Base-by-base conservation (phyloP, 1,139 yeast genomes). In the Yamadazyma taylorii region DNA sequence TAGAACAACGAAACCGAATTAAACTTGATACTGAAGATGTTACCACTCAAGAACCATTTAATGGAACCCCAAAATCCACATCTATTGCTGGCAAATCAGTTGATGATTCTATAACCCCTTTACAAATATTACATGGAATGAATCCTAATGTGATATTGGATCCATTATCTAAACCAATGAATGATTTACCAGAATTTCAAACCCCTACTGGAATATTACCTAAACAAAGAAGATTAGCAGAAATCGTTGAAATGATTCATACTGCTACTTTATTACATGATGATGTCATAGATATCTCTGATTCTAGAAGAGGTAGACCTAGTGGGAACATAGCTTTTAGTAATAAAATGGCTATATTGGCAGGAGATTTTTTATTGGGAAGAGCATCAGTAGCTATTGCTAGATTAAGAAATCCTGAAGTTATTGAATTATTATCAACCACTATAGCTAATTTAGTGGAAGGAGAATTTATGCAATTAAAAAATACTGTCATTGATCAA, bases 391-490 rank as follows among this genome's bases (percentile, higher is more conserved):
- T 92, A 15, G 92, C 97, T 2, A 83, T 92, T 50, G 95, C 97
- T 8, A 72, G 98, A 45, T 68, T 94, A 36, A 73, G 97, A 57
- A 90, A 92, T 58, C 94, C 96, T n/a, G 97, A 92, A 66, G 98
- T 92, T 35, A 90, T 89, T 46, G 98, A 92, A 63, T 73, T 94
- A 43, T 78, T 94, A 64, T 88, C 97, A 4, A 92, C 97, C 6
- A 85, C 97, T 28, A 92, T 92, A 58, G 98, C 97, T 17, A 94
- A 94, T 58, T 72, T 94, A 43, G 98, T 92, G 1, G 98, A 94
- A 64, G 98, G 98, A 33, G 98, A 92, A 63, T 90, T 92, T 58
- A 90, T 92, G 97, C 98, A 92, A 65, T 76, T 92, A 66, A 90
- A 90, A 52, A 92, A 92, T 61, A 88, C 96, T 1, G 94, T 89